phyloP scores from a whole-genome alignment of 2,329 filamentous ascomycete species.

The Aspergillus caelatus region DNA sequence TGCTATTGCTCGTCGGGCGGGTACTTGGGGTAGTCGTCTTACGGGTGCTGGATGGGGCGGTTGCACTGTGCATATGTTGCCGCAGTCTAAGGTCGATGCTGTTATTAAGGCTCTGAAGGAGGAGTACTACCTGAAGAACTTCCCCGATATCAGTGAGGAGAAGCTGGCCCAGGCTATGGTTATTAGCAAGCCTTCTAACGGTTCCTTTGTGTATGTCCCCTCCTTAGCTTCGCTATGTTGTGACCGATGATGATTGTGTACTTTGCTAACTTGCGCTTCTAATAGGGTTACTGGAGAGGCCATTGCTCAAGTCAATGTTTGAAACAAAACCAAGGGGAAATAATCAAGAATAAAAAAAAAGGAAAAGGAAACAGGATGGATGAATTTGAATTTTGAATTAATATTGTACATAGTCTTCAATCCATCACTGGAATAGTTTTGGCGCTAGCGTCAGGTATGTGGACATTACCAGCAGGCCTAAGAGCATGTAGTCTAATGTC shows the following conservation, averaged over 20 bases:
- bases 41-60: constrained; percentile 97
- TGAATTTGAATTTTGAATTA: constrained; percentile 1
- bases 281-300: constrained; percentile 41
- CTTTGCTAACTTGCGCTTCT: constrained; percentile 18
- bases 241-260: background rate
- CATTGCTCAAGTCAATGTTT: constrained; percentile 37
- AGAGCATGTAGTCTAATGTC: background rate
- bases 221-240: background rate
- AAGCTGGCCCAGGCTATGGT: constrained; percentile 80
- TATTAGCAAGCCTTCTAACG: constrained; percentile 73
- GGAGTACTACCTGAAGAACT: constrained; percentile 79
- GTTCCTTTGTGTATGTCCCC: constrained; percentile 45
- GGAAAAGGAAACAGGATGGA: background rate
- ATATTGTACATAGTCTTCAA: constrained; percentile 13
- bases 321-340: constrained; percentile 5
- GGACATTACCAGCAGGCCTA: background rate
- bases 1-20: constrained; percentile 72
- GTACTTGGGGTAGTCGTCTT: constrained; percentile 80
- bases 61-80: constrained; percentile 90
- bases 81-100: constrained; percentile 75
- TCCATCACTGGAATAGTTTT: constrained; percentile 9
- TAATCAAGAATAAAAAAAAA: constrained; percentile 11
- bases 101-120: constrained; percentile 77
- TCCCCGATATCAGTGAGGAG: constrained; percentile 69
- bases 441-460: background rate